Conservation (phyloP, 1,284 basidiomycete genomes). For the Sporisorium reilianum region DNA sequence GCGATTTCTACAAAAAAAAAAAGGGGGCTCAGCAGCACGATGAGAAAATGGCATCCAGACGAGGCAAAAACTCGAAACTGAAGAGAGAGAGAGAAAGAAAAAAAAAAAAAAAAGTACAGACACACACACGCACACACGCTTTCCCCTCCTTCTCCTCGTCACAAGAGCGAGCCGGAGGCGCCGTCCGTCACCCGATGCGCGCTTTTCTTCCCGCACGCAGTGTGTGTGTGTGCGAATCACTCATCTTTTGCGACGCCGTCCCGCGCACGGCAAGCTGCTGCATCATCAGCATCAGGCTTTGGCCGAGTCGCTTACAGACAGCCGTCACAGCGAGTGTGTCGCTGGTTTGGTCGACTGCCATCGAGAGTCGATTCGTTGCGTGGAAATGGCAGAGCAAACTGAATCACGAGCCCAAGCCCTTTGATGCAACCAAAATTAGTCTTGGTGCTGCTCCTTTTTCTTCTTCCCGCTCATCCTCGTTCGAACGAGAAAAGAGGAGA, state of each 20-base stretch:
- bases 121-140: constrained; percentile 2
- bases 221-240: no score
- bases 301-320: no score
- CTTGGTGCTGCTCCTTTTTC: background rate
- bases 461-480: constrained; percentile 3
- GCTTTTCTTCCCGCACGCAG: background rate
- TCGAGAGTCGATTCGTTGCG: background rate
- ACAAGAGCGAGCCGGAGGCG: background rate
- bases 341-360: no score
- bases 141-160: background rate
- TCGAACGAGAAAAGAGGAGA: background rate
- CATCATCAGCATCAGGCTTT: background rate
- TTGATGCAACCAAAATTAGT: background rate
- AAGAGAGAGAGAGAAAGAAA: background rate
- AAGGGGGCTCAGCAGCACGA: constrained; percentile 4
- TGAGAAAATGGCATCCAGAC: background rate
- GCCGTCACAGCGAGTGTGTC: no score
- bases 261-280: no score
- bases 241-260: background rate
- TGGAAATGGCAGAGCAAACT: background rate
- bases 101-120: background rate
- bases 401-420: background rate
- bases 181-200: background rate
- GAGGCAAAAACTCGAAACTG: background rate
- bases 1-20: background rate